phyloP scores from a whole-genome alignment of 306 rosid species.

The Alnus glutinosa region DNA sequence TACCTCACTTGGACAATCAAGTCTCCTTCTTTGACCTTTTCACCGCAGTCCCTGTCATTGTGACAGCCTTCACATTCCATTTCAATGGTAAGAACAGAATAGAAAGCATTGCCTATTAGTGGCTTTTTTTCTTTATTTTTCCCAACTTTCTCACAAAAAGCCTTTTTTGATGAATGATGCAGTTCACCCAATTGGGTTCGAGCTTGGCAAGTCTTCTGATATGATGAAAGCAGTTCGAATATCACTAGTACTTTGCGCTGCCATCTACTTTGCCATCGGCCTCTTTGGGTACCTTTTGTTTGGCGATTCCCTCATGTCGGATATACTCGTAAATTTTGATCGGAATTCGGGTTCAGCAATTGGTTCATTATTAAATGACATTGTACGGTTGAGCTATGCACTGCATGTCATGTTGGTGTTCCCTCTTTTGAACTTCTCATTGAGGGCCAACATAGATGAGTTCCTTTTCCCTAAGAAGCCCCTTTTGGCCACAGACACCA shows the following conservation, averaged over 20 bases:
- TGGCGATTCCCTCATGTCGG: slow-evolving; percentile 77
- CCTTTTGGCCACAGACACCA: slow-evolving; percentile 53
- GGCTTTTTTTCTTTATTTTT: neutral
- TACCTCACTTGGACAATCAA: slow-evolving; percentile 63
- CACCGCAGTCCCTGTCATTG: slow-evolving; percentile 92
- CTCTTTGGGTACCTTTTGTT: slow-evolving; percentile 86
- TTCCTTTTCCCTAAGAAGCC: slow-evolving; percentile 61
- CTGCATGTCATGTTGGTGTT: slow-evolving; percentile 86
- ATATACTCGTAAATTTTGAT: slow-evolving; percentile 82
- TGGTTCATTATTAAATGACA: slow-evolving; percentile 61
- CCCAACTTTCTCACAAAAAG: neutral
- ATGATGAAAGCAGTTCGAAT: slow-evolving; percentile 73
- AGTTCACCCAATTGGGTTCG: slow-evolving; percentile 94
- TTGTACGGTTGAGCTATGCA: slow-evolving; percentile 85
- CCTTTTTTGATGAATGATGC: slow-evolving; percentile 22
- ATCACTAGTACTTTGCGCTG: slow-evolving; percentile 67
- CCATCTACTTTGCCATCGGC: slow-evolving; percentile 65
- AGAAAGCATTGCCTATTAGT: neutral
- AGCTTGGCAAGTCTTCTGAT: slow-evolving; percentile 66
- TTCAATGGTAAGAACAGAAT: slow-evolving; percentile 57
- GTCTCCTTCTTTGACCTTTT: slow-evolving; percentile 86
- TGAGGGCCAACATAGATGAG: slow-evolving; percentile 84
- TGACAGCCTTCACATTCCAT: slow-evolving; percentile 91
- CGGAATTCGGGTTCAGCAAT: slow-evolving; percentile 49
- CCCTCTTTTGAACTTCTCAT: slow-evolving; percentile 77